These are phyloP conservation scores for Nidularia sp. DNA, from an alignment of 768 basidiomycete genomes.

Conservation along the genomic window DNA sequence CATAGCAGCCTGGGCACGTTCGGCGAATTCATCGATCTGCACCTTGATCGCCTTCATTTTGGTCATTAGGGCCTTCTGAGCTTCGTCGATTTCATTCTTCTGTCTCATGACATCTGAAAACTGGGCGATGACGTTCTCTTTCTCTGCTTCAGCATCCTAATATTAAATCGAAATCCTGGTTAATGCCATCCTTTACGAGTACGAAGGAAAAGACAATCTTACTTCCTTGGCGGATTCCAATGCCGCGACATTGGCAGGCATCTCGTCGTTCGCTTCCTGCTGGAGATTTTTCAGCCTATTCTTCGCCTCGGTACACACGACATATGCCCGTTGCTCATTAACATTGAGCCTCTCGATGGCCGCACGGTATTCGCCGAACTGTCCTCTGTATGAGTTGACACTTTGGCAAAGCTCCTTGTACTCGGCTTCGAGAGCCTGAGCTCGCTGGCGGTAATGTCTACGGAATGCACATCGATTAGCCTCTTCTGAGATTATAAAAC, in stretches of 20 bases:
- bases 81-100: slow-evolving; percentile 43
- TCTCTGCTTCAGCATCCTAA: slow-evolving; percentile 57
- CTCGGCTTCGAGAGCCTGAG: slow-evolving; percentile 32
- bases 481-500: no score
- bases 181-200: not conserved
- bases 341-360: not conserved
- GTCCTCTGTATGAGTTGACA: not conserved
- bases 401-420: slow-evolving; percentile 16
- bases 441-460: slow-evolving; percentile 44
- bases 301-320: slow-evolving; percentile 24
- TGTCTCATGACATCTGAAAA: slow-evolving; percentile 39
- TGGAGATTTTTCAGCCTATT: slow-evolving; percentile 35
- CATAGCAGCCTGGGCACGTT: slow-evolving; percentile 30
- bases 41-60: slow-evolving; percentile 42
- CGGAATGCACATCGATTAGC: not conserved
- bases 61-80: slow-evolving; percentile 36
- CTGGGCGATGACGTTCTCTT: slow-evolving; percentile 41
- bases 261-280: slow-evolving; percentile 63
- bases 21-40: slow-evolving; percentile 49
- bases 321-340: slow-evolving; percentile 21
- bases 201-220: slow-evolving; percentile 9
- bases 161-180: not conserved
- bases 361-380: not conserved
- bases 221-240: slow-evolving; percentile 55
- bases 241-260: slow-evolving; percentile 59